These are phyloP conservation scores for Cyberlindnera euphorbiiphila DNA, from an alignment of 805 yeast species.

Conservation along the genomic window DNA sequence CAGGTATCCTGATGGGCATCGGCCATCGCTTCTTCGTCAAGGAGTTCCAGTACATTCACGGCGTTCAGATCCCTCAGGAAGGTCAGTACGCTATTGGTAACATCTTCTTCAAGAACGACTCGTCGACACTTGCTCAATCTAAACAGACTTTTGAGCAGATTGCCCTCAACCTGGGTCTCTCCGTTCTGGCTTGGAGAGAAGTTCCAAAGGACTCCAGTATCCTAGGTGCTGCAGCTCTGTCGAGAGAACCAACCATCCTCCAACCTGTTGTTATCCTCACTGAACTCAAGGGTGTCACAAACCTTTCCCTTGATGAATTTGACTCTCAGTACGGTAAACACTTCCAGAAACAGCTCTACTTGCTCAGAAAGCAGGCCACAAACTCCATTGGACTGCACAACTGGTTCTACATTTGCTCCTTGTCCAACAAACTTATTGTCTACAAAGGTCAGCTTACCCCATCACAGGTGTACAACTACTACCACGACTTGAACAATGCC, in stretches of 20 bases:
- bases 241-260: constrained; percentile 85
- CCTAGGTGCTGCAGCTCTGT: constrained; percentile 89
- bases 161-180: constrained; percentile 70
- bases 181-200: constrained; percentile 89
- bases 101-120: constrained; percentile 85
- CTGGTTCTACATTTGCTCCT: constrained; percentile 96
- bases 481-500: constrained; percentile 86
- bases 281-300: constrained; percentile 39
- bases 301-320: constrained; percentile 47
- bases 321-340: constrained; percentile 51
- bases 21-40: constrained; percentile 85
- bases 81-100: constrained; percentile 97
- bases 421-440: constrained; percentile 84
- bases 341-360: constrained; percentile 80
- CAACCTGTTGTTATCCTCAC: constrained; percentile 88
- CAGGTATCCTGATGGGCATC: constrained; percentile 90
- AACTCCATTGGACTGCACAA: constrained; percentile 91
- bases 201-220: constrained; percentile 95
- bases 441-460: constrained; percentile 98
- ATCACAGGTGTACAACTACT: constrained; percentile 90
- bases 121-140: constrained; percentile 62
- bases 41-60: constrained; percentile 73
- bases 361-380: constrained; percentile 84
- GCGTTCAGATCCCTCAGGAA: constrained; percentile 62
- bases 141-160: constrained; percentile 75